Evolutionary conservation across 257 asterid genomes (phyloP).

Genomic region (Nicotiana noctiflora): DNA sequence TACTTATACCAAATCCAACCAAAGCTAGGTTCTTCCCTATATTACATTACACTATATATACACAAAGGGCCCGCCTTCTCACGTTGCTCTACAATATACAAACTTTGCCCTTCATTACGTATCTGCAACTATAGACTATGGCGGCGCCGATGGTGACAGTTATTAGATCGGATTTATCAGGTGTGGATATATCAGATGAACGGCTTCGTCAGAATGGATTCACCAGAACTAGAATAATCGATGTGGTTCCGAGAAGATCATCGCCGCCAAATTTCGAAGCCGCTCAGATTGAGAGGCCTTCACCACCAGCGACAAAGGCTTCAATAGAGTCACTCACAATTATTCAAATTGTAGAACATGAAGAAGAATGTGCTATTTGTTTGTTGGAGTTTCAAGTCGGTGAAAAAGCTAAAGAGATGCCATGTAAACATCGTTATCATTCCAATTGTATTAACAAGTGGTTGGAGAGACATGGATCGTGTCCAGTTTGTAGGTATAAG

Average conservation of each 20-base stretch:
- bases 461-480: no score
- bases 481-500: constrained; percentile 40
- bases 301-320: background rate
- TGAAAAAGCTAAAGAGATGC: constrained; percentile 39
- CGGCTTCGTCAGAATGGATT: no score
- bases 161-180: no score
- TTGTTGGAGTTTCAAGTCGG: constrained; percentile 9
- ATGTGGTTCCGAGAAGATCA: background rate
- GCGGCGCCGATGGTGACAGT: no score
- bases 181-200: no score
- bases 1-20: background rate
- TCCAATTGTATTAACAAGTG: no score
- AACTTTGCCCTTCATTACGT: no score
- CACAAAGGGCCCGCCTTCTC: background rate
- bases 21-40: background rate
- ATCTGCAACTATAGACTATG: no score
- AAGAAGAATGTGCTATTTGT: constrained; percentile 17
- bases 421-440: constrained; percentile 43
- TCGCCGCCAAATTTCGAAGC: no score
- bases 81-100: no score
- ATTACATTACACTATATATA: background rate
- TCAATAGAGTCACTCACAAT: background rate
- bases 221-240: no score
- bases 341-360: background rate
- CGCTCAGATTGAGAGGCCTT: background rate